phyloP scores from a whole-genome alignment of 495 filamentous ascomycete genomes.

The Penicillium odoratum region DNA sequence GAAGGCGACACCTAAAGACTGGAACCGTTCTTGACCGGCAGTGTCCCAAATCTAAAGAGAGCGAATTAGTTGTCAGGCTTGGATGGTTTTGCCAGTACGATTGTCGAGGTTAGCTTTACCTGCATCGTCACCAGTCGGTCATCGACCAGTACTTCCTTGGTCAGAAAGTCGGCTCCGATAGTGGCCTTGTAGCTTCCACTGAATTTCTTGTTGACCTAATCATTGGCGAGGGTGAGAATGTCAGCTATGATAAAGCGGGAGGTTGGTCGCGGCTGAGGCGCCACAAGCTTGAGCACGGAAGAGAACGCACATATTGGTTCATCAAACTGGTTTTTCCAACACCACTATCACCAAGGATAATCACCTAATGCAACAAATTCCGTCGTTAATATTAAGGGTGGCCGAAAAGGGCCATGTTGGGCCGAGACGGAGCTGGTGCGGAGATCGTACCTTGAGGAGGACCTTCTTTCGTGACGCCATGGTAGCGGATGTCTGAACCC shows the following conservation, averaged over 20 bases:
- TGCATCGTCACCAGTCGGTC: slow-evolving; percentile 98
- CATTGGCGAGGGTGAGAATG: slow-evolving; percentile 1
- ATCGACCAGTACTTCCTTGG: slow-evolving; percentile 96
- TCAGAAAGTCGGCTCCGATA: slow-evolving; percentile 98
- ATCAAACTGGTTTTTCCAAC: slow-evolving; percentile 99
- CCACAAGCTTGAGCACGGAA: slow-evolving; percentile 6
- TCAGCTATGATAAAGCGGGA: slow-evolving; percentile 23
- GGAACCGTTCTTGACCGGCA: slow-evolving; percentile 95
- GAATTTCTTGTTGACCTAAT: slow-evolving; percentile 99
- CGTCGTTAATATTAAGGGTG: background rate
- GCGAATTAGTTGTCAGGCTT: slow-evolving; percentile 20
- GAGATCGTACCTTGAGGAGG: slow-evolving; percentile 76
- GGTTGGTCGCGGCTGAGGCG: slow-evolving; percentile 5
- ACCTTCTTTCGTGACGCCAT: slow-evolving; percentile 98
- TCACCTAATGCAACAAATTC: slow-evolving; percentile 61
- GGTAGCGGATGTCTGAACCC: slow-evolving; percentile 21
- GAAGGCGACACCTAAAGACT: slow-evolving; percentile 96
- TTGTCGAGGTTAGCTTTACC: slow-evolving; percentile 51
- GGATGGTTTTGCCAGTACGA: background rate
- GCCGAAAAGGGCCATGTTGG: background rate
- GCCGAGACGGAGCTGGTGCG: slow-evolving; percentile 26
- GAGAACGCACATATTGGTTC: slow-evolving; percentile 96
- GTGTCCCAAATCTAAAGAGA: slow-evolving; percentile 88
- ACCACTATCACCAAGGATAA: slow-evolving; percentile 96
- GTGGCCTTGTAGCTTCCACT: slow-evolving; percentile 99